Conservation (phyloP, 2,329 filamentous ascomycete species). For the Leptographium lundbergii region DNA sequence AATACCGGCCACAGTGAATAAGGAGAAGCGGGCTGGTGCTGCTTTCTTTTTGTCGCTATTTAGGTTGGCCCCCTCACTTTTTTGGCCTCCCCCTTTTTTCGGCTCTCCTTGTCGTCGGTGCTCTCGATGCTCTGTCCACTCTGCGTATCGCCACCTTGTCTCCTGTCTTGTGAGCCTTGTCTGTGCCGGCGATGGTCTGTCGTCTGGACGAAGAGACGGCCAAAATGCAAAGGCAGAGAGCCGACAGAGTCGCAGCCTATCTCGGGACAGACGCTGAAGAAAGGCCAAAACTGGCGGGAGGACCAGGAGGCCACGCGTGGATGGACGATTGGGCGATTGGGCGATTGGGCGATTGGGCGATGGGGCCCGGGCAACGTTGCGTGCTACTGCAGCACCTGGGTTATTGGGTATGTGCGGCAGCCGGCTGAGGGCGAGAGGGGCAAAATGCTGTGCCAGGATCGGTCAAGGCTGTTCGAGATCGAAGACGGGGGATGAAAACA, state of each 20-base stretch:
- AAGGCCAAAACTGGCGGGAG: neutral
- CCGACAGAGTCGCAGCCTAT: neutral
- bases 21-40: neutral
- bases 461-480: neutral
- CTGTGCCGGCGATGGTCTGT: neutral
- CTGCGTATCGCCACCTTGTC: neutral
- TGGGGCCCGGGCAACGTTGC: neutral
- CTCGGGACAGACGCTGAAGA: neutral
- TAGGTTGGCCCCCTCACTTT: neutral
- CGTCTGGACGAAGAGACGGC: neutral
- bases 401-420: neutral
- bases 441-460: neutral
- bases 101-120: neutral
- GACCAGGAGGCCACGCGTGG: neutral
- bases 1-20: neutral
- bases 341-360: neutral
- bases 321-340: neutral
- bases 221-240: neutral
- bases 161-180: neutral
- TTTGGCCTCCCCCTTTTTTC: neutral
- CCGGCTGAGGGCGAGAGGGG: neutral
- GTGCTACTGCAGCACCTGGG: neutral
- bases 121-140: neutral
- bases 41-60: neutral
- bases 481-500: neutral